Percentiles rank a stretch among this genome's conserved stretches.
Conservation (phyloP, 129 eudicot genomes). For the Chrysanthemum seticuspe region DNA sequence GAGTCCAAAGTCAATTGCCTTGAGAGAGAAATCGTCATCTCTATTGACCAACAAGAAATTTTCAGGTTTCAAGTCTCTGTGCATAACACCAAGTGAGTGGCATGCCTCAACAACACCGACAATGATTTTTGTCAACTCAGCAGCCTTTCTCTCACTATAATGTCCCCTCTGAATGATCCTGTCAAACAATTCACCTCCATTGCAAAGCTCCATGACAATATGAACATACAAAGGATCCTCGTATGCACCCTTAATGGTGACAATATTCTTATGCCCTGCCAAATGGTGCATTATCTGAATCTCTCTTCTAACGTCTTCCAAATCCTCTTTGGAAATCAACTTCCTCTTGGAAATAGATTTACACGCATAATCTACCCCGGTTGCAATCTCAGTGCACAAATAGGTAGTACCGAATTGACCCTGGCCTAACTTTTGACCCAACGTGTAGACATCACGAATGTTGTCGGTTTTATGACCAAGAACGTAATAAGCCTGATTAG, state of each 20-base stretch:
- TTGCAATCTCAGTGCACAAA: constrained; percentile 69
- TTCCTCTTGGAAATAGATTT: constrained; percentile 89
- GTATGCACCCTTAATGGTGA: constrained; percentile 89
- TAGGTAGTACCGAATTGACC: constrained; percentile 93
- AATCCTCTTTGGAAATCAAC: constrained; percentile 82
- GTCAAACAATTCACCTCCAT: constrained; percentile 88
- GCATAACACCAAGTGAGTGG: constrained; percentile 94
- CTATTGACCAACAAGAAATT: constrained; percentile 87
- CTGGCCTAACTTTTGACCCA: constrained; percentile 80
- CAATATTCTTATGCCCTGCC: constrained; percentile 88
- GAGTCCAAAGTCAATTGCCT: constrained; percentile 87
- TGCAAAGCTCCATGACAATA: constrained; percentile 93
- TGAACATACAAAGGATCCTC: constrained; percentile 89
- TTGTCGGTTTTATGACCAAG: constrained; percentile 81
- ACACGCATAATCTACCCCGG: constrained; percentile 78
- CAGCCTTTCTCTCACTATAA: constrained; percentile 87
- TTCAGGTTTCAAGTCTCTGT: constrained; percentile 86
- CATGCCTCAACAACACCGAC: constrained; percentile 88
- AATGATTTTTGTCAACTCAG: constrained; percentile 77
- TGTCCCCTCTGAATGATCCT: constrained; percentile 92
- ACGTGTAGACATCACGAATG: constrained; percentile 75
- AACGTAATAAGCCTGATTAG: constrained; percentile 58
- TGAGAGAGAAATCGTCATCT: constrained; percentile 94
- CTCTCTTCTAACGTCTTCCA: constrained; percentile 94
- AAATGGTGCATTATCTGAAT: constrained; percentile 99